Conservation (phyloP, 2,329 filamentous ascomycete genomes). For the Penicillium nordicum region DNA sequence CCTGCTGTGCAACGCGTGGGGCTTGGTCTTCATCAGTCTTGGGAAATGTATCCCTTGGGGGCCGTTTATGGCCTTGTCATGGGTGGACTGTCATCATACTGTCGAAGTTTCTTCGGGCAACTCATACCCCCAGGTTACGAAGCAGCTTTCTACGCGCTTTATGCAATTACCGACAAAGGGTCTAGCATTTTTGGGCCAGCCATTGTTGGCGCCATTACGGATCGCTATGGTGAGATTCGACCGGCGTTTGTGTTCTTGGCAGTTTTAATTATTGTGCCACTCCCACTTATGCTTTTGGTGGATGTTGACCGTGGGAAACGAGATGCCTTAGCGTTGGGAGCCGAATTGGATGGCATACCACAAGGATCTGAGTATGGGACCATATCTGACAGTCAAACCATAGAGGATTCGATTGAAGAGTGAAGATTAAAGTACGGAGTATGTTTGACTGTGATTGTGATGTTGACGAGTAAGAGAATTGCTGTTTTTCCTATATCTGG, state of each 20-base stretch:
- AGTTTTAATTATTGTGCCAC: conserved; percentile 75
- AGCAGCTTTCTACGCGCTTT: conserved; percentile 92
- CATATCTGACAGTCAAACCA: conserved; percentile 7
- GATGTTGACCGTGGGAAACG: conserved; percentile 74
- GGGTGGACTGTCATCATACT: conserved; percentile 89
- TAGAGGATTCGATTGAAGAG: not conserved
- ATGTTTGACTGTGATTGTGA: conserved; percentile 1
- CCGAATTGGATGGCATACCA: conserved; percentile 41
- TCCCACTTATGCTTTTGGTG: conserved; percentile 79
- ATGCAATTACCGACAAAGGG: conserved; percentile 96
- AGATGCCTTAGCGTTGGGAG: conserved; percentile 64
- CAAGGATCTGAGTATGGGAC: conserved; percentile 27
- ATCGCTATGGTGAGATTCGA: conserved; percentile 73
- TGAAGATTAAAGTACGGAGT: not conserved
- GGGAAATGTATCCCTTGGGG: conserved; percentile 94
- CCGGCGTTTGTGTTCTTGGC: conserved; percentile 92
- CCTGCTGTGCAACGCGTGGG: conserved; percentile 72
- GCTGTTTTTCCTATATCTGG: not conserved
- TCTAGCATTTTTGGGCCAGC: conserved; percentile 90
- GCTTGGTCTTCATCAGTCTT: conserved; percentile 84
- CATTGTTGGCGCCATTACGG: conserved; percentile 89
- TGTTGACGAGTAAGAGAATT: not conserved
- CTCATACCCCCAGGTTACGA: conserved; percentile 92
- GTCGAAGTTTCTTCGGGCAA: conserved; percentile 86
- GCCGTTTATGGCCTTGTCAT: conserved; percentile 90